phyloP scores from a whole-genome alignment of 805 yeast species.

The Myxozyma mucilagina region DNA sequence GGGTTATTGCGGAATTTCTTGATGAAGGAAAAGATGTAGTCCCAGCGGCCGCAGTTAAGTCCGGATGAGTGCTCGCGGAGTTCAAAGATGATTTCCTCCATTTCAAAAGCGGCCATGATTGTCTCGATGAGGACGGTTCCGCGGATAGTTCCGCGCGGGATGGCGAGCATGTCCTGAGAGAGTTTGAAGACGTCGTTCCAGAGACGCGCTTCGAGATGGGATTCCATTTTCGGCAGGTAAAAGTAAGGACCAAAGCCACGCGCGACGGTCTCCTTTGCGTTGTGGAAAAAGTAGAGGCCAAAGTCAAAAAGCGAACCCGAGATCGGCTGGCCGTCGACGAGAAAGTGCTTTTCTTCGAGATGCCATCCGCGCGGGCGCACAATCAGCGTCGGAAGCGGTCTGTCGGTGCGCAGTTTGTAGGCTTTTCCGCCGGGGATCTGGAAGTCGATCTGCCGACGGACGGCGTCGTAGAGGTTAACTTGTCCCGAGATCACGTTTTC shows the following conservation, averaged over 20 bases:
- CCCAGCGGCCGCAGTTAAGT: slow-evolving; percentile 78
- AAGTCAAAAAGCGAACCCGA: slow-evolving; percentile 69
- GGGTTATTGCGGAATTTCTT: slow-evolving; percentile 64
- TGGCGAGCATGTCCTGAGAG: slow-evolving; percentile 62
- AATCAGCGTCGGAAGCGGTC: slow-evolving; percentile 55
- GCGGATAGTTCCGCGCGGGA: slow-evolving; percentile 69
- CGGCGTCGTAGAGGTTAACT: slow-evolving; percentile 67
- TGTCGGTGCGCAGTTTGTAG: slow-evolving; percentile 56
- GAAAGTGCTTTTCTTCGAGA: slow-evolving; percentile 62
- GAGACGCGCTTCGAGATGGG: slow-evolving; percentile 70
- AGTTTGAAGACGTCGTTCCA: slow-evolving; percentile 72
- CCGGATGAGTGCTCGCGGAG: slow-evolving; percentile 71
- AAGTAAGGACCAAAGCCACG: slow-evolving; percentile 71
- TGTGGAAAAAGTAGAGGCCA: slow-evolving; percentile 69
- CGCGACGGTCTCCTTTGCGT: slow-evolving; percentile 57
- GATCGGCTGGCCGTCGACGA: slow-evolving; percentile 67
- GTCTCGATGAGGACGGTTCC: slow-evolving; percentile 74
- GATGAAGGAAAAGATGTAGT: slow-evolving; percentile 69
- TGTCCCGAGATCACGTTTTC: slow-evolving; percentile 65
- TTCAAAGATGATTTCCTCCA: slow-evolving; percentile 76
- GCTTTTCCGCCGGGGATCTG: slow-evolving; percentile 42
- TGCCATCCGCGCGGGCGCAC: slow-evolving; percentile 73
- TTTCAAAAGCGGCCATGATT: slow-evolving; percentile 70
- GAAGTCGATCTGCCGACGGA: slow-evolving; percentile 54
- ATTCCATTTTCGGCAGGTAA: slow-evolving; percentile 75